Evolutionary conservation across 2,329 filamentous ascomycete species (phyloP), one percentile per base, ranked within the genome.

Genomic region (Aspergillus tanneri): DNA sequence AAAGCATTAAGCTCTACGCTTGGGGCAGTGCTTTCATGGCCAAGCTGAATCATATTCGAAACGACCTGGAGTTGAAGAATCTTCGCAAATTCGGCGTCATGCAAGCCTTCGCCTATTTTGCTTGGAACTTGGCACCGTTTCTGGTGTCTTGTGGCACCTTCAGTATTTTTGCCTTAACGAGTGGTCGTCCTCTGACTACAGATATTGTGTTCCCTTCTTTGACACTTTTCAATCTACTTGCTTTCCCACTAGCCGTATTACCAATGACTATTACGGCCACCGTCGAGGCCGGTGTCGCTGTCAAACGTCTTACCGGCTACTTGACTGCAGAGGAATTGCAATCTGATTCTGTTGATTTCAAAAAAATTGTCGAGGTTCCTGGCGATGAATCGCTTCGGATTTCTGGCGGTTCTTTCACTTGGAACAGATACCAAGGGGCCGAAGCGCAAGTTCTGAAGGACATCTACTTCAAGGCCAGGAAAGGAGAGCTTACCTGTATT

Each of bases 251-350:
- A 45, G 87, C 93, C 2, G 86, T 99, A 27, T 77, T 99, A 23
- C 93, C 93, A 6, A 97, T 99, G 91, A 91, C 99, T 28, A 97
- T 99, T 58, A 96, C 91, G 0, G 86, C 92, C 5, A 89, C 99
- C 54, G 90, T 99, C 24, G 93, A 99, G 70, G 91, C 93, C 9
- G 88, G 83, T n/a, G 93, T 99, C 46, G 93, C 93, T 19, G 89
- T 95, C 18, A 83, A 82, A 22, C 88, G 93, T 62, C 77, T 99
- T 56, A 93, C 90, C 0, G 80, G 84, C 28, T 99, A 90, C 70
- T 83, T 99, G 50, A 82, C 77, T 0, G 88, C 93, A 1, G 92
- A 97, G 61, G 93, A 99, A 69, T 76, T 99, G 24, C 93, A 99
- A 67, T 71, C 81, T 1, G 86, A 96, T 69, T 92, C 93, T 7